Evolutionary conservation across 73 alveolate species (phyloP).

Genomic region (Tetrahymena borealis): DNA sequence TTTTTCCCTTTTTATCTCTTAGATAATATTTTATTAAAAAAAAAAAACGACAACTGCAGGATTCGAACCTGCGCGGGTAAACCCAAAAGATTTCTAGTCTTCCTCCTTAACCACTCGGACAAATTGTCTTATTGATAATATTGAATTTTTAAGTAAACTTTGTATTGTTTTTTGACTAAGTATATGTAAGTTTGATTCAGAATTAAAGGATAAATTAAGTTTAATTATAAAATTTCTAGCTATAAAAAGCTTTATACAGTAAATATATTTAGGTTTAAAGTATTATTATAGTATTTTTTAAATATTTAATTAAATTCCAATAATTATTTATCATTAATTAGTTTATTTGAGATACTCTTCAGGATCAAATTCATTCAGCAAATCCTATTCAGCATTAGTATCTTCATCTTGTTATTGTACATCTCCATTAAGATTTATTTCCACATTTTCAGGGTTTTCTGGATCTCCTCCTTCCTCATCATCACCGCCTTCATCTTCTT

Average conservation of each 20-base stretch:
- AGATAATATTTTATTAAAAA: no score
- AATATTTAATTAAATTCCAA: no score
- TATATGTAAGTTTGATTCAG: no score
- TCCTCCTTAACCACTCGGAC: slow-evolving; percentile 64
- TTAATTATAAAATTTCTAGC: no score
- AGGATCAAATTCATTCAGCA: not conserved
- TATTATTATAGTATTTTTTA: no score
- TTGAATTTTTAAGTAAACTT: no score
- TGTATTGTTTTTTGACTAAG: no score
- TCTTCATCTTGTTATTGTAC: not conserved
- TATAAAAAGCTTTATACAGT: no score
- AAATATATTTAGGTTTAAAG: no score
- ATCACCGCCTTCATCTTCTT: not conserved
- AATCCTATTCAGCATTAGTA: not conserved
- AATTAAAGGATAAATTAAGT: no score
- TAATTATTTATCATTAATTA: not conserved
- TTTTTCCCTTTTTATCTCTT: no score
- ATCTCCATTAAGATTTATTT: not conserved
- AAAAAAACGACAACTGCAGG: slow-evolving; percentile 36
- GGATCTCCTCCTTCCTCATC: not conserved
- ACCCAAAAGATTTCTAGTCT: slow-evolving; percentile 54
- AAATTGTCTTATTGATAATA: slow-evolving; percentile 13
- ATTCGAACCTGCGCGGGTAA: slow-evolving; percentile 63
- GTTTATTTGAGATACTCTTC: not conserved
- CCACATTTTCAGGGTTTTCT: not conserved